phyloP scores from a whole-genome alignment of 2,329 filamentous ascomycete species.

The Trichoderma lentiforme region DNA sequence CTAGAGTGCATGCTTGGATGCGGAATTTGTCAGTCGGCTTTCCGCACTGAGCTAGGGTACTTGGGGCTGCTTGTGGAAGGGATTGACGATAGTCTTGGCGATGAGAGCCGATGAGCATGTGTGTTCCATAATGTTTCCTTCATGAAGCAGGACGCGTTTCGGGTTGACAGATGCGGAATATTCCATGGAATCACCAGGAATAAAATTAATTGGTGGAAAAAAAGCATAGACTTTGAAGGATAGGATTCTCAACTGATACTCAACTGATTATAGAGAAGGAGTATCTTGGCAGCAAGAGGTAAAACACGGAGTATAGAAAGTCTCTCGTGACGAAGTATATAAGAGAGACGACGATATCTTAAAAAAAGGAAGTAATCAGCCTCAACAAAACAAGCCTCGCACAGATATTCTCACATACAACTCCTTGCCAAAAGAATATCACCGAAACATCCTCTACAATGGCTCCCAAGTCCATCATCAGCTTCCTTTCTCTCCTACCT shows the following conservation, averaged over 20 bases:
- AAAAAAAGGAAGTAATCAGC: not conserved
- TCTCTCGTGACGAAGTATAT: not conserved
- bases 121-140: not conserved
- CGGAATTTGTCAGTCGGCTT: not conserved
- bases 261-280: not conserved
- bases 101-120: not conserved
- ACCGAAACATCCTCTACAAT: not conserved
- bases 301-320: not conserved
- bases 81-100: not conserved
- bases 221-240: not conserved
- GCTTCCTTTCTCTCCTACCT: not conserved
- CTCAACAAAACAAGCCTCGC: not conserved
- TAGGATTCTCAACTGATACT: not conserved
- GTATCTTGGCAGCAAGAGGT: not conserved
- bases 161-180: not conserved
- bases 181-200: not conserved
- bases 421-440: not conserved
- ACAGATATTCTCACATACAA: not conserved
- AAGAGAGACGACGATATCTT: not conserved
- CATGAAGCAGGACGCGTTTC: not conserved
- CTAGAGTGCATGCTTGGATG: not conserved
- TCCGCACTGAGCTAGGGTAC: not conserved
- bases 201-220: slow-evolving; percentile 9
- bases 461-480: slow-evolving; percentile 2
- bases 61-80: not conserved